phyloP scores from a whole-genome alignment of 2,329 filamentous ascomycete species.

The Coleophoma cylindrospora region DNA sequence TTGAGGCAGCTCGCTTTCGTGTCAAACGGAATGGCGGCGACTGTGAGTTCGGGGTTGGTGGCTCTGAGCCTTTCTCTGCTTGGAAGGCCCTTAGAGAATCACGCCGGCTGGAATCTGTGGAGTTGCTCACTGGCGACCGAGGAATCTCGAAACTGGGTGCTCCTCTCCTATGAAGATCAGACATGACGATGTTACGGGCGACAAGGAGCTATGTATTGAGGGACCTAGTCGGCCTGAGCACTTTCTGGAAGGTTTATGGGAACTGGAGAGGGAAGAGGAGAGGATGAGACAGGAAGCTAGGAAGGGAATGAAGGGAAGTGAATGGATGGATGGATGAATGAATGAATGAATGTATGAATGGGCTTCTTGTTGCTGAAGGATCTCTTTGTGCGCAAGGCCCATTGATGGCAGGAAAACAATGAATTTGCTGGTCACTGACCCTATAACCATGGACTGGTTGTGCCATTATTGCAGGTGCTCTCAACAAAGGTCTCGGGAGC shows the following conservation, averaged over 20 bases:
- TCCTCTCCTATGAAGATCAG: slow-evolving; percentile 11
- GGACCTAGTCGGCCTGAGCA: slow-evolving; percentile 1
- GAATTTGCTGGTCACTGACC: slow-evolving; percentile 19
- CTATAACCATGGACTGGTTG: slow-evolving; percentile 15
- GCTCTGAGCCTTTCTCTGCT: slow-evolving; percentile 17
- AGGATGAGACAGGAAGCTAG: background rate
- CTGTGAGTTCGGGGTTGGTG: slow-evolving; percentile 15
- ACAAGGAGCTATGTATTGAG: background rate
- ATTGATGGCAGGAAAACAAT: slow-evolving; percentile 27
- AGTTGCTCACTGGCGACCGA: slow-evolving; percentile 21
- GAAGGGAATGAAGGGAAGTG: slow-evolving; percentile 11
- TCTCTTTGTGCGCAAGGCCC: slow-evolving; percentile 25
- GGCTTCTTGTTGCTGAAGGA: slow-evolving; percentile 21
- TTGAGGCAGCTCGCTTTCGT: slow-evolving; percentile 25
- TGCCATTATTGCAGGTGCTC: slow-evolving; percentile 22
- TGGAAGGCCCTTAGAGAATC: slow-evolving; percentile 17
- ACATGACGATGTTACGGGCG: slow-evolving; percentile 13
- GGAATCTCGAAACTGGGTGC: slow-evolving; percentile 13
- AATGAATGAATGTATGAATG: slow-evolving; percentile 18
- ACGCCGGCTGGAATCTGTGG: slow-evolving; percentile 21
- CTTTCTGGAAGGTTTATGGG: slow-evolving; percentile 1
- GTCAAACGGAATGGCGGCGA: slow-evolving; percentile 21
- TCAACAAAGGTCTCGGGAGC: slow-evolving; percentile 28
- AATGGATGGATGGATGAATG: slow-evolving; percentile 4
- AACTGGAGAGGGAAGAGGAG: background rate